Percentiles rank a stretch among this genome's conserved stretches.
Conservation (phyloP, 441 rosid species). For the Populus tomentosa region DNA sequence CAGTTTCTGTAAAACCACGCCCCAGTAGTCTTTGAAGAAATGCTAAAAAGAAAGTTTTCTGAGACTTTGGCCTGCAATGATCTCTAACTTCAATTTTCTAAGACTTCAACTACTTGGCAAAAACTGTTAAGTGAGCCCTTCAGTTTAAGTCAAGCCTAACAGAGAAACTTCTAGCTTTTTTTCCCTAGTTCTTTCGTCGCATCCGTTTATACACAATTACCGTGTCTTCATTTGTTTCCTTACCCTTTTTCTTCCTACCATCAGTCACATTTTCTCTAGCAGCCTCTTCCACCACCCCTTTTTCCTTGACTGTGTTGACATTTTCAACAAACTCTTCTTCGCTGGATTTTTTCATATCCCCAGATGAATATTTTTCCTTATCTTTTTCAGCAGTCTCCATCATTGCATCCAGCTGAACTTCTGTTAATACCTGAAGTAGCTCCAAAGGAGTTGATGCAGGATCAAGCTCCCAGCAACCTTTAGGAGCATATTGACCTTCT, state of each 20-base stretch:
- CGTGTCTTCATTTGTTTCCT: constrained; percentile 16
- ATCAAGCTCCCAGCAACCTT: constrained; percentile 75
- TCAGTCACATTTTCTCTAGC: not conserved
- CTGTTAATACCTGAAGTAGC: constrained; percentile 37
- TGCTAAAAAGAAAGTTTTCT: not conserved
- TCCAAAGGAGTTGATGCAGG: constrained; percentile 84
- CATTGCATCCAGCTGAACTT: constrained; percentile 27
- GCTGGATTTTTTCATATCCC: constrained; percentile 3
- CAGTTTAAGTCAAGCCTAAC: not conserved
- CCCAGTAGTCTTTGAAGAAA: not conserved
- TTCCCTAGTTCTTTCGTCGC: constrained; percentile 8
- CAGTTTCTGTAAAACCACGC: constrained; percentile 13
- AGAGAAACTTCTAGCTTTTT: not conserved
- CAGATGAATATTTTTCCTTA: constrained; percentile 4
- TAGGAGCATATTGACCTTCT: constrained; percentile 64
- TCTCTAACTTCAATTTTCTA: not conserved
- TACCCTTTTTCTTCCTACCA: constrained; percentile 11
- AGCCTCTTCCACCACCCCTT: constrained; percentile 2
- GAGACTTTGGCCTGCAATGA: not conserved
- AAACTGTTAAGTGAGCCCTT: not conserved
- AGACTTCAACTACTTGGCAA: not conserved
- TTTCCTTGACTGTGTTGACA: constrained; percentile 16
- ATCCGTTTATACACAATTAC: constrained; percentile 35
- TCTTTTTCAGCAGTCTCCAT: constrained; percentile 15
- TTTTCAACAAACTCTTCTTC: constrained; percentile 18